Conservation (phyloP, 2,329 filamentous ascomycete species). For the Epichloe gansuensis region DNA sequence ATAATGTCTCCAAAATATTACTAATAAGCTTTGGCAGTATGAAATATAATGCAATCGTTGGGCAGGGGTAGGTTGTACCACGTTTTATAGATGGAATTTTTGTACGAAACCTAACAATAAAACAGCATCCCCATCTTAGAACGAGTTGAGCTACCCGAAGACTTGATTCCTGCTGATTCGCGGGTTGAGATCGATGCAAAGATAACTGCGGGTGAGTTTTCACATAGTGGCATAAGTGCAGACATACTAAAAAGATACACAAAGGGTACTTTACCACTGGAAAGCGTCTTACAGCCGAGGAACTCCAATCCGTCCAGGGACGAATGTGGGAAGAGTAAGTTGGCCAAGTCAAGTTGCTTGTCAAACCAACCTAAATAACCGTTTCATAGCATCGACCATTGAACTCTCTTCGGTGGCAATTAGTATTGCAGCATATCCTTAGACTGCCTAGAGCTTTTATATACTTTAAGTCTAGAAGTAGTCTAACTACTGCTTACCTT, state of each 20-base stretch:
- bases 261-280: conserved; percentile 71
- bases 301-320: conserved; percentile 74
- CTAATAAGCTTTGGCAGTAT: conserved; percentile 40
- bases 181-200: conserved; percentile 98
- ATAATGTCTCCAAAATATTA: background rate
- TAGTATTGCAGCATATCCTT: background rate
- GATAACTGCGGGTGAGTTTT: conserved; percentile 71
- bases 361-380: background rate
- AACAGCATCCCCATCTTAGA: conserved; percentile 70
- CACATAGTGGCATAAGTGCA: background rate
- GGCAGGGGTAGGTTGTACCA: conserved; percentile 45
- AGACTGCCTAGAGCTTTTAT: background rate
- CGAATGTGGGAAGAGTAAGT: conserved; percentile 76
- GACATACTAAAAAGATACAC: background rate
- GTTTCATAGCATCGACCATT: conserved; percentile 5
- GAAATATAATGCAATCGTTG: conserved; percentile 83
- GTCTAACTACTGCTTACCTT: too few relatives aligned
- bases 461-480: background rate
- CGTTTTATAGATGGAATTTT: background rate
- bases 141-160: conserved; percentile 81
- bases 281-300: conserved; percentile 76
- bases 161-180: conserved; percentile 87
- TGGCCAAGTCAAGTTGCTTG: conserved; percentile 2
- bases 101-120: background rate
- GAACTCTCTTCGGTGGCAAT: background rate